phyloP scores from a whole-genome alignment of 495 filamentous ascomycete genomes.

The Penicilliopsis zonata region DNA sequence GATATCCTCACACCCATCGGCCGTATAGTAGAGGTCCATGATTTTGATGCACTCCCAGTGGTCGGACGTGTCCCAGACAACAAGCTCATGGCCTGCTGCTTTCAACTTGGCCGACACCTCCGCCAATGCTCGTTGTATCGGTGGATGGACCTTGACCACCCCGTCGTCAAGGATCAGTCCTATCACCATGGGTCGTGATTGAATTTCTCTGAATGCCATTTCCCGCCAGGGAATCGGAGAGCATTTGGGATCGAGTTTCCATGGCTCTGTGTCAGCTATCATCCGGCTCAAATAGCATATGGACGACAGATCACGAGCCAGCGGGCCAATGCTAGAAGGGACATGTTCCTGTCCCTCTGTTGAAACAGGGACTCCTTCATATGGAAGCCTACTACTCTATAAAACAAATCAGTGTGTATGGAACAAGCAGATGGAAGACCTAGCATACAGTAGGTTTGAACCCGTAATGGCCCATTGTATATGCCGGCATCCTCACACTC shows the following conservation, averaged over 20 bases:
- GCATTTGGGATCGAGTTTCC: conserved; percentile 35
- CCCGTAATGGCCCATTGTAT: conserved; percentile 39
- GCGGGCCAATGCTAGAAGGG: conserved; percentile 38
- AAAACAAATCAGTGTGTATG: neutral
- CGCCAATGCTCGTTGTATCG: conserved; percentile 29
- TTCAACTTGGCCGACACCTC: conserved; percentile 22
- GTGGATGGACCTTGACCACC: conserved; percentile 36
- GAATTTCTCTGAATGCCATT: conserved; percentile 22
- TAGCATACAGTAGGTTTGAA: conserved; percentile 45
- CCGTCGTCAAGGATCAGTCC: conserved; percentile 39
- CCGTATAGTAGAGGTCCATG: conserved; percentile 40
- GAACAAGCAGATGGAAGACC: conserved; percentile 6
- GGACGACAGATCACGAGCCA: conserved; percentile 32
- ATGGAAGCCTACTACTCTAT: conserved; percentile 34
- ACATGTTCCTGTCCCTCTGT: conserved; percentile 44
- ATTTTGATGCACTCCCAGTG: conserved; percentile 33
- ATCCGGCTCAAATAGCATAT: conserved; percentile 25
- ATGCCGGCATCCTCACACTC: conserved; percentile 43
- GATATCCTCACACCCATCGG: conserved; percentile 45
- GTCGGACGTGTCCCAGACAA: conserved; percentile 31
- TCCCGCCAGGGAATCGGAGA: conserved; percentile 35
- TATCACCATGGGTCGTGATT: conserved; percentile 29
- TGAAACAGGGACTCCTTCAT: conserved; percentile 33
- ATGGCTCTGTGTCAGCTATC: conserved; percentile 27
- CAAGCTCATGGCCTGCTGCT: conserved; percentile 32